Percentiles rank a stretch among this genome's conserved stretches.
Evolutionary conservation across 495 filamentous ascomycete genomes (phyloP).

Genomic region (Xylaria grammica): DNA sequence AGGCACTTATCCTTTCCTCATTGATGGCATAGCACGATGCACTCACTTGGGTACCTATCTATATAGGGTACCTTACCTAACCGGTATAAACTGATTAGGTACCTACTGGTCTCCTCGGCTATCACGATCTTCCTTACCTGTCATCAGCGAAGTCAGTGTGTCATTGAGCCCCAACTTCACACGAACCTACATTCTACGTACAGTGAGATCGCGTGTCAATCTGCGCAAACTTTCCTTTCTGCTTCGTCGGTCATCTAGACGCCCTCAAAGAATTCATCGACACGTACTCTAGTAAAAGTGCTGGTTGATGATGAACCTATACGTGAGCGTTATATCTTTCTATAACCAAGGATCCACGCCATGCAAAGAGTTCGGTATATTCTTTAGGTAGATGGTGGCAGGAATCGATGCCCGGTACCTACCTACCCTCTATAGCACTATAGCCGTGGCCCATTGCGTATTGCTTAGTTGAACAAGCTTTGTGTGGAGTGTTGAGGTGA

Average conservation of each 20-base stretch:
- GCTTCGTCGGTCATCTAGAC: not conserved
- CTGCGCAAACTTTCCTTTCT: constrained; percentile 9
- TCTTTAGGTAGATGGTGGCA: not conserved
- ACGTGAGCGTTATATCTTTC: not conserved
- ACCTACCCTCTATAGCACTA: no score
- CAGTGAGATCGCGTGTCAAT: not conserved
- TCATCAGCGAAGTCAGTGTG: no score
- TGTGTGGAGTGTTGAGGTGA: no score
- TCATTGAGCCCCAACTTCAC: no score
- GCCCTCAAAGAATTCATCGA: not conserved
- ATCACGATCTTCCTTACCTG: no score
- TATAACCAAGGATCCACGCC: not conserved
- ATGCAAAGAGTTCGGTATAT: not conserved
- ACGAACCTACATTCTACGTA: not conserved
- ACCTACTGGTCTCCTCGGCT: no score
- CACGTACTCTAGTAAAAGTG: not conserved
- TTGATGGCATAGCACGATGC: no score
- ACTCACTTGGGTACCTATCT: no score
- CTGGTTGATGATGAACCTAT: not conserved
- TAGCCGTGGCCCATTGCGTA: not conserved
- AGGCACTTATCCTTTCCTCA: no score
- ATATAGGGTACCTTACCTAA: no score
- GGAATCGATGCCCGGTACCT: not conserved
- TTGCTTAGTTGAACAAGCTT: not conserved
- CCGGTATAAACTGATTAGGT: no score